phyloP scores from a whole-genome alignment of 2,329 filamentous ascomycete species.

The Aspergillus aculeatinus region DNA sequence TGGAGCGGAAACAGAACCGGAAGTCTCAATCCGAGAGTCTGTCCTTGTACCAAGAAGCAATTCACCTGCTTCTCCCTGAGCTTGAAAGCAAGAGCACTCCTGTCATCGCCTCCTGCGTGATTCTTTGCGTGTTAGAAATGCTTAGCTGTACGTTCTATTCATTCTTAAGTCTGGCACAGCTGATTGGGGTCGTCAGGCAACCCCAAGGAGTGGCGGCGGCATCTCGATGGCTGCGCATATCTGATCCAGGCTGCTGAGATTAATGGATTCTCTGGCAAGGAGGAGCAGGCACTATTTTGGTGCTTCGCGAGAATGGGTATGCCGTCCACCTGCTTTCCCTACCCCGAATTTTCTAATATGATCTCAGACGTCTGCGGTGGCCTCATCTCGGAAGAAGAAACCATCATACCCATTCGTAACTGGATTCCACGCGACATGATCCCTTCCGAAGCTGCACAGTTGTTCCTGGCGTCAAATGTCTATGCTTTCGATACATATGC shows the following conservation, averaged over 20 bases:
- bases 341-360: slow-evolving; percentile 1
- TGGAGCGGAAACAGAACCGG: slow-evolving; percentile 47
- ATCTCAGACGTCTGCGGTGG: slow-evolving; percentile 51
- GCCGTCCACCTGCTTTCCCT: slow-evolving; percentile 1
- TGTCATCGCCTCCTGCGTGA: slow-evolving; percentile 54
- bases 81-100: slow-evolving; percentile 49
- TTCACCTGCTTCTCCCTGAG: slow-evolving; percentile 50
- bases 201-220: slow-evolving; percentile 52
- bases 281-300: slow-evolving; percentile 56
- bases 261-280: slow-evolving; percentile 52
- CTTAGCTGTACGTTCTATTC: slow-evolving; percentile 39
- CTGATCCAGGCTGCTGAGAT: slow-evolving; percentile 53
- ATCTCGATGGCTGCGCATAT: slow-evolving; percentile 54
- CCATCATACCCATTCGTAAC: slow-evolving; percentile 49
- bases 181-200: slow-evolving; percentile 18
- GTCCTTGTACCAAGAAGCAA: slow-evolving; percentile 53
- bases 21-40: slow-evolving; percentile 47
- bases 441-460: slow-evolving; percentile 21
- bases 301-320: slow-evolving; percentile 55
- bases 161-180: neutral
- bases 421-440: slow-evolving; percentile 42
- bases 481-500: slow-evolving; percentile 49
- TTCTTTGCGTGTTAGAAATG: slow-evolving; percentile 57
- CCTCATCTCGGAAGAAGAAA: slow-evolving; percentile 52
- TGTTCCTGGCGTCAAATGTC: slow-evolving; percentile 27